Conservation (phyloP, 2,329 filamentous ascomycete genomes). For the Fusarium secorum region DNA sequence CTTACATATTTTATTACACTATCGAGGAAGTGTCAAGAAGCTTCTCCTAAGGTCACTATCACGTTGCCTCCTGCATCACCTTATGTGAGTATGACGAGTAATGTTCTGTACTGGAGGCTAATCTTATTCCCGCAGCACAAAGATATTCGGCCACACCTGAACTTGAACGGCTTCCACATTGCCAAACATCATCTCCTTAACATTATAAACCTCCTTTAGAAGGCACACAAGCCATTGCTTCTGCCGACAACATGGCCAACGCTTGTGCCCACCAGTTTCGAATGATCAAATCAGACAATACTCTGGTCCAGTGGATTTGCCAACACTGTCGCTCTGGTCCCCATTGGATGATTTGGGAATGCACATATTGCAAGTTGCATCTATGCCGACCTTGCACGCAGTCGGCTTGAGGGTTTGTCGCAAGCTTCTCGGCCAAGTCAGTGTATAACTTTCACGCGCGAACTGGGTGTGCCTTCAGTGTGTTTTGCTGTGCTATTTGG, state of each 20-base stretch:
- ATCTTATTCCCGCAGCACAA: background rate
- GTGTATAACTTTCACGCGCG: slow-evolving; percentile 19
- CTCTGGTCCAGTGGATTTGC: slow-evolving; percentile 71
- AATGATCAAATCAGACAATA: slow-evolving; percentile 72
- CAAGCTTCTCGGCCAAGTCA: slow-evolving; percentile 14
- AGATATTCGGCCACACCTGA: too few relatives aligned
- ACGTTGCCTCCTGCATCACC: too few relatives aligned
- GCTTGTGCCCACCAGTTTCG: slow-evolving; percentile 69
- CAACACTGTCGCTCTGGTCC: slow-evolving; percentile 69
- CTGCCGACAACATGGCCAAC: slow-evolving; percentile 54
- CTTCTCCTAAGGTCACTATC: too few relatives aligned
- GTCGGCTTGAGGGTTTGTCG: slow-evolving; percentile 33
- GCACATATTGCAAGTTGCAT: slow-evolving; percentile 72
- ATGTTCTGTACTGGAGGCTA: background rate
- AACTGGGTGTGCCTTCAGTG: slow-evolving; percentile 11
- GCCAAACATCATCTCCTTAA: background rate
- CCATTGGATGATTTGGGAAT: slow-evolving; percentile 74
- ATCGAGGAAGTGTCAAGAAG: too few relatives aligned
- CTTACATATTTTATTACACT: too few relatives aligned
- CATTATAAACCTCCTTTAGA: background rate
- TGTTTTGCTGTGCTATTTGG: background rate
- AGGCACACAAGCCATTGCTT: slow-evolving; percentile 14
- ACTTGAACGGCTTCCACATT: slow-evolving; percentile 12
- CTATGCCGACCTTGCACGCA: slow-evolving; percentile 67
- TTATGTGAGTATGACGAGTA: too few relatives aligned